Evolutionary conservation across 2,329 filamentous ascomycete species (phyloP).

Genomic region (Sporothrix phasma): DNA sequence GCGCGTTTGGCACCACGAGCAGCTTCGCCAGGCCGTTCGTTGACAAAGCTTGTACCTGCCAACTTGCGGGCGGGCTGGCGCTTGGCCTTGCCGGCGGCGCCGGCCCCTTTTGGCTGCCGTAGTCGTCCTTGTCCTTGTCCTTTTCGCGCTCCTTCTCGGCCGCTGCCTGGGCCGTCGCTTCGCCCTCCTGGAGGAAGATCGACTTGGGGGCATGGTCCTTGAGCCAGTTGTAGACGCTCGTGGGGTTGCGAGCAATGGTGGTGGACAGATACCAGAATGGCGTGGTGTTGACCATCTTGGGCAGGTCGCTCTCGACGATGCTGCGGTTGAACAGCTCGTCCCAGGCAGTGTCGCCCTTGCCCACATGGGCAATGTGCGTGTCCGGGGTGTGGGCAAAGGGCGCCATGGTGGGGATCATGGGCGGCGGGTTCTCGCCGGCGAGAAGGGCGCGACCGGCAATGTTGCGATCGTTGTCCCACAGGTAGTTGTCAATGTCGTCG

Average conservation of each 20-base stretch:
- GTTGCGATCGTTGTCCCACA: slow-evolving; percentile 51
- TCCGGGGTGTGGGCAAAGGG: slow-evolving; percentile 33
- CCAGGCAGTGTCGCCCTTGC: slow-evolving; percentile 23
- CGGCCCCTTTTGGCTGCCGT: slow-evolving; percentile 16
- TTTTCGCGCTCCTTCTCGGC: slow-evolving; percentile 22
- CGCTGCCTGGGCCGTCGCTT: slow-evolving; percentile 28
- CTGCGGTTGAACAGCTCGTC: slow-evolving; percentile 26
- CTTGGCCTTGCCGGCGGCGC: slow-evolving; percentile 12
- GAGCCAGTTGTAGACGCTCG: slow-evolving; percentile 93
- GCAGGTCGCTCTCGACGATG: slow-evolving; percentile 28
- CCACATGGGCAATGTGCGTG: slow-evolving; percentile 17
- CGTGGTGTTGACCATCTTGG: slow-evolving; percentile 10
- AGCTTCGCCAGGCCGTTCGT: neutral
- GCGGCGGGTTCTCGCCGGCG: slow-evolving; percentile 21
- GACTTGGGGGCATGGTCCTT: slow-evolving; percentile 74
- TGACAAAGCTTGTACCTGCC: neutral
- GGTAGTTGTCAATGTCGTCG: slow-evolving; percentile 64
- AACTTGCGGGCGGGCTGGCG: slow-evolving; percentile 9
- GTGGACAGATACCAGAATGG: slow-evolving; percentile 29
- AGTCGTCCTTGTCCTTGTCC: slow-evolving; percentile 30
- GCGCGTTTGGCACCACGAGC: slow-evolving; percentile 18
- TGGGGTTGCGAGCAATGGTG: slow-evolving; percentile 62
- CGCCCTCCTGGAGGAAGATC: slow-evolving; percentile 64
- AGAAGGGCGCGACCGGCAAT: slow-evolving; percentile 35
- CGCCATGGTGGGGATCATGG: slow-evolving; percentile 40